These are phyloP conservation scores for Phytophthora pseudosyringae DNA, from an alignment of 352 stramenopile genomes.

Conservation along the genomic window DNA sequence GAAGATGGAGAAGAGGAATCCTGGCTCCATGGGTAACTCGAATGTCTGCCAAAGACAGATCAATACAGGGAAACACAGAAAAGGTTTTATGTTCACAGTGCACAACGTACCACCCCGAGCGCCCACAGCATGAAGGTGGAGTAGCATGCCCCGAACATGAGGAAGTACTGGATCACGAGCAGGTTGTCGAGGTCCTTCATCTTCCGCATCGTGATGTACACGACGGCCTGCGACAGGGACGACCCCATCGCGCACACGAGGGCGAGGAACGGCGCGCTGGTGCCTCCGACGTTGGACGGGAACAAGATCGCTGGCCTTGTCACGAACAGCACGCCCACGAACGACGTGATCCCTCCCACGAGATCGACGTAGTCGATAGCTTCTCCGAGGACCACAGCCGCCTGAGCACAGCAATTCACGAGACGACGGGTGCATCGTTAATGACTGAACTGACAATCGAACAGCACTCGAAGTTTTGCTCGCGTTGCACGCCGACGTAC, in stretches of 20 bases:
- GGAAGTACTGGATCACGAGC: conserved; percentile 55
- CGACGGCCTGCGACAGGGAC: conserved; percentile 41
- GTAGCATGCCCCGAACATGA: conserved; percentile 44
- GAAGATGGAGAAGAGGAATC: conserved; percentile 52
- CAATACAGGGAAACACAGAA: no score
- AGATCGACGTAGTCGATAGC: conserved; percentile 50
- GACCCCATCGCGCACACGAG: conserved; percentile 44
- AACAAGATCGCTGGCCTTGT: conserved; percentile 58
- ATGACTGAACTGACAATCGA: no score
- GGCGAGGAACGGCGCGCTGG: conserved; percentile 25
- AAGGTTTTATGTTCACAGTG: background rate
- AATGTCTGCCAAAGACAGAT: conserved; percentile 8
- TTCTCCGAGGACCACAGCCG: conserved; percentile 48
- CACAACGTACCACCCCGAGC: conserved; percentile 37
- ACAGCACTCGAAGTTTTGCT: background rate
- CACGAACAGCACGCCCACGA: conserved; percentile 59
- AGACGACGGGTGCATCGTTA: no score
- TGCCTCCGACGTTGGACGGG: conserved; percentile 15
- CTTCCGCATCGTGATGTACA: conserved; percentile 60
- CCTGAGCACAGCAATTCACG: background rate
- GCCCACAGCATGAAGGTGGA: conserved; percentile 34
- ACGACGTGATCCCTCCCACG: conserved; percentile 47
- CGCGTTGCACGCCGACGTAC: conserved; percentile 20
- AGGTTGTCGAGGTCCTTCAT: conserved; percentile 53
- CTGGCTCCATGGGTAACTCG: conserved; percentile 12